Conservation (phyloP, 148 eudicot species). For the Rheum nobile region DNA sequence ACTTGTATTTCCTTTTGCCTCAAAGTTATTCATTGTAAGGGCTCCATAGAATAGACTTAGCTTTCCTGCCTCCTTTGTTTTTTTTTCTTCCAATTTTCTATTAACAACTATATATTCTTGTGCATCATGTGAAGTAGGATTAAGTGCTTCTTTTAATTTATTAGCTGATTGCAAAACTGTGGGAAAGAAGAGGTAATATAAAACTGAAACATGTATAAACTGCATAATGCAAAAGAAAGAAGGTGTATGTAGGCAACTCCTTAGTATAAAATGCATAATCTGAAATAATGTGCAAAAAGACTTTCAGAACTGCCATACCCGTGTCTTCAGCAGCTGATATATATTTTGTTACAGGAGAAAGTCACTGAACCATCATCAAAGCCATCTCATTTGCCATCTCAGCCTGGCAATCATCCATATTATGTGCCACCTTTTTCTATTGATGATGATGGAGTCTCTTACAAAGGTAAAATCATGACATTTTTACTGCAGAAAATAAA, state of each 20-base stretch:
- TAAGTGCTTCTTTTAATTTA: background rate
- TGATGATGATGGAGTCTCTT: conserved; percentile 74
- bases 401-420: conserved; percentile 50
- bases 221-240: background rate
- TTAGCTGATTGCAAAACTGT: background rate
- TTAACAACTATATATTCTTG: too few relatives aligned
- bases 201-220: background rate
- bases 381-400: conserved; percentile 46
- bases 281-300: background rate
- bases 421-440: conserved; percentile 37
- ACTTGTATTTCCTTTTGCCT: background rate
- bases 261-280: background rate
- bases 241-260: background rate
- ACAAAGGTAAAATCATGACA: conserved; percentile 31
- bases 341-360: conserved; percentile 46
- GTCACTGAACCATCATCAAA: conserved; percentile 56
- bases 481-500: background rate
- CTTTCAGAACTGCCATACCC: background rate
- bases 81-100: too few relatives aligned
- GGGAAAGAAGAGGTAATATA: background rate
- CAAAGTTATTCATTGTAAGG: background rate
- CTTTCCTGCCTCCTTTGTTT: too few relatives aligned
- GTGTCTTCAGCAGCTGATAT: background rate
- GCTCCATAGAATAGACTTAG: background rate
- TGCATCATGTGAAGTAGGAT: too few relatives aligned